A percentile compares a stretch with the other conserved stretches of the same genome.
phyloP scores from a whole-genome alignment of 768 basidiomycete species.

The Coprinellus micaceus region DNA sequence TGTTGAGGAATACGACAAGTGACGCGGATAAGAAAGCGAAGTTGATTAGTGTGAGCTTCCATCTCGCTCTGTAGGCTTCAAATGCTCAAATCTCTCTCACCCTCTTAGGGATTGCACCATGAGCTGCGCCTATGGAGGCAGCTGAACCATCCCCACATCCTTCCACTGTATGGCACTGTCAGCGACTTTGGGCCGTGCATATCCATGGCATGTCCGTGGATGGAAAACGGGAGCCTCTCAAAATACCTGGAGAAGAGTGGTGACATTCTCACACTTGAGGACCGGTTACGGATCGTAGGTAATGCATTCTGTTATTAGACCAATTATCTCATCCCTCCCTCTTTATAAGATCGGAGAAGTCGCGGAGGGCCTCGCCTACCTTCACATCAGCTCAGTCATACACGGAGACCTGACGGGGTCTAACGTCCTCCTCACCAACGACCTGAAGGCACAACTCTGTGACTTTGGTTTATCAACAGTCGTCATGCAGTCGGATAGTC shows the following conservation, averaged over 20 bases:
- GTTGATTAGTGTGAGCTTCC: constrained; percentile 25
- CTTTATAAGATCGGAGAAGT: constrained; percentile 41
- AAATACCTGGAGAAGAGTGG: constrained; percentile 19
- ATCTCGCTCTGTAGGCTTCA: neutral
- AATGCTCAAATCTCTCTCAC: neutral
- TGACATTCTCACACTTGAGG: constrained; percentile 30
- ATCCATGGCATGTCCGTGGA: constrained; percentile 15
- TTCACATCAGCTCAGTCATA: constrained; percentile 35
- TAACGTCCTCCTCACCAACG: constrained; percentile 42
- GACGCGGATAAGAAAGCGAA: constrained; percentile 29
- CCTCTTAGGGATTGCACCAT: constrained; percentile 27
- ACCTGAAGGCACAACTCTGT: constrained; percentile 38
- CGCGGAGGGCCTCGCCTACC: constrained; percentile 35
- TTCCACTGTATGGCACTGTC: constrained; percentile 9
- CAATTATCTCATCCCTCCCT: too few species aligned
- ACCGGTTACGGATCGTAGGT: constrained; percentile 34
- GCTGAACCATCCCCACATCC: constrained; percentile 10
- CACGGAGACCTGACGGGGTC: constrained; percentile 46
- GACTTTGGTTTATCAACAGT: constrained; percentile 48
- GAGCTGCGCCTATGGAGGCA: constrained; percentile 26
- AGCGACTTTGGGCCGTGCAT: constrained; percentile 10
- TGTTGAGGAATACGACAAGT: constrained; percentile 30
- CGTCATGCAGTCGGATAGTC: constrained; percentile 28
- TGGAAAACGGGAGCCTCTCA: constrained; percentile 14
- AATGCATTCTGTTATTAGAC: too few species aligned